phyloP scores from a whole-genome alignment of 495 filamentous ascomycete genomes.

The Chaetomium fimeti region DNA sequence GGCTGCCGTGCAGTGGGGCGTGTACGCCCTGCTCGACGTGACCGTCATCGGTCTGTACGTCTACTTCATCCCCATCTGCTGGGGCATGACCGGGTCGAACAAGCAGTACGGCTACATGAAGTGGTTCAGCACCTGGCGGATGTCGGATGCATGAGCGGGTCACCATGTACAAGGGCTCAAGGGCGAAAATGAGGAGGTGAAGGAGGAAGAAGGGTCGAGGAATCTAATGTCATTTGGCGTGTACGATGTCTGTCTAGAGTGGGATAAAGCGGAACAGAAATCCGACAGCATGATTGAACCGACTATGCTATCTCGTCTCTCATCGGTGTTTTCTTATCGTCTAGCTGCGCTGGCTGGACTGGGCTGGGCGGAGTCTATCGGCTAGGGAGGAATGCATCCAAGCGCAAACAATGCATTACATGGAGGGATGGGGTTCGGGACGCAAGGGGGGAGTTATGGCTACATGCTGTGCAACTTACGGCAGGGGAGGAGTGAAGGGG shows the following conservation, averaged over 20 bases:
- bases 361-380: neutral
- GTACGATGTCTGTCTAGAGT: slow-evolving; percentile 12
- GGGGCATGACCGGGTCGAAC: slow-evolving; percentile 86
- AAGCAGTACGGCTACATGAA: slow-evolving; percentile 87
- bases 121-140: slow-evolving; percentile 74
- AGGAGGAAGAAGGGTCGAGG: neutral
- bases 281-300: neutral
- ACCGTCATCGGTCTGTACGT: slow-evolving; percentile 75
- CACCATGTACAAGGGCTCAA: no score
- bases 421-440: neutral
- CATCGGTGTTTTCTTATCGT: neutral
- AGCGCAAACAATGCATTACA: neutral
- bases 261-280: neutral
- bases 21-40: slow-evolving; percentile 71
- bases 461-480: neutral
- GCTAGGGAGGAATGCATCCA: slow-evolving; percentile 3
- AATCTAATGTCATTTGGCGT: slow-evolving; percentile 16
- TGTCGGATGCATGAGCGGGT: slow-evolving; percentile 53
- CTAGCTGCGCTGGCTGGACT: neutral
- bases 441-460: neutral
- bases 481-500: neutral
- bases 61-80: slow-evolving; percentile 91
- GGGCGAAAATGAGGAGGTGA: neutral
- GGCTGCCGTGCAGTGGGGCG: slow-evolving; percentile 56
- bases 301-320: slow-evolving; percentile 17